Evolutionary conservation across 2,329 filamentous ascomycete species (phyloP).

Genomic region (Arachnomyces sp.): DNA sequence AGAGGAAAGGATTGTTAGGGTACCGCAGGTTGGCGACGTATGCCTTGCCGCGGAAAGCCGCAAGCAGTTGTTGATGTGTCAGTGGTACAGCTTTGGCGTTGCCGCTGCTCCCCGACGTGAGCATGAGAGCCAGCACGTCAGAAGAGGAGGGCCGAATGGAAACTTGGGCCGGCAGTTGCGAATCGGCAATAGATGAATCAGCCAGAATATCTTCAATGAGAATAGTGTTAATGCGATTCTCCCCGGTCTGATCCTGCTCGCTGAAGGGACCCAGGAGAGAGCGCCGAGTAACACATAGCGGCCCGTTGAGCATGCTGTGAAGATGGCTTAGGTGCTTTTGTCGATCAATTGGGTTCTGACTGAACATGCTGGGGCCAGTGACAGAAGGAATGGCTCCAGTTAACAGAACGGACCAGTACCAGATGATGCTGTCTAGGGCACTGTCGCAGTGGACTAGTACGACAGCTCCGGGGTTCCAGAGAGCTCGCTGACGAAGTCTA

Average conservation of each 20-base stretch:
- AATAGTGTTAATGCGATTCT: not conserved
- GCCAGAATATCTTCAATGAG: not conserved
- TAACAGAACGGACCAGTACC: slow-evolving; percentile 2
- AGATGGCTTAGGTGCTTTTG: not conserved
- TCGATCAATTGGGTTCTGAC: slow-evolving; percentile 1
- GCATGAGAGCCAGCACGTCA: slow-evolving; percentile 3
- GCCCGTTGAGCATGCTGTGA: not conserved
- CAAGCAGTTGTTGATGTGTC: slow-evolving; percentile 1
- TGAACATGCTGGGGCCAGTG: not conserved
- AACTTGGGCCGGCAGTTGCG: not conserved
- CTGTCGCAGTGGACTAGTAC: slow-evolving; percentile 1
- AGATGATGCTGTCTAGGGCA: slow-evolving; percentile 2
- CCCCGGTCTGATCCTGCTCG: not conserved
- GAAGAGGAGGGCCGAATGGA: too few species aligned
- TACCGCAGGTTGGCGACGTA: not conserved
- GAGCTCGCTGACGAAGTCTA: too few species aligned
- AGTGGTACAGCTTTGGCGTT: slow-evolving; percentile 3
- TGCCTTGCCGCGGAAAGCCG: not conserved
- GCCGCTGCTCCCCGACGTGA: slow-evolving; percentile 4
- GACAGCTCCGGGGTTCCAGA: not conserved
- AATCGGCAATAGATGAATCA: not conserved
- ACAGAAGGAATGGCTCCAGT: not conserved
- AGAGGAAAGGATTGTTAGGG: not conserved
- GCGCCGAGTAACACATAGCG: not conserved
- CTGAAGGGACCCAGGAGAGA: not conserved